Evolutionary conservation across 2,329 filamentous ascomycete species (phyloP).

Genomic region (Arthrobotrys megalospora): DNA sequence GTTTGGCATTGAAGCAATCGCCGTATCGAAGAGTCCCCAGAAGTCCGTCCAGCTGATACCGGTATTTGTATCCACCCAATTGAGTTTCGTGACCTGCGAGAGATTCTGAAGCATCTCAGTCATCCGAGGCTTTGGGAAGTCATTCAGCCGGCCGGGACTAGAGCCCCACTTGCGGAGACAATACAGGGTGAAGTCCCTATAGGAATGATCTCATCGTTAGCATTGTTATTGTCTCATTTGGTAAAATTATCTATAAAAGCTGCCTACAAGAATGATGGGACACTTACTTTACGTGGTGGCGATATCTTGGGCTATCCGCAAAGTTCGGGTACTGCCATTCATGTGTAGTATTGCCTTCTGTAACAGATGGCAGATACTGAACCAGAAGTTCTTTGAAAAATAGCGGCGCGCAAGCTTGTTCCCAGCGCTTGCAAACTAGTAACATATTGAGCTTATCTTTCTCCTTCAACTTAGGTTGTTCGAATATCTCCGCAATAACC

Average conservation of each 20-base stretch:
- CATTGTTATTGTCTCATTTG: no score
- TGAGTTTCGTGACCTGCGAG: constrained; percentile 2
- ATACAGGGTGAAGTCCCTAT: not conserved
- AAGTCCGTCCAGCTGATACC: not conserved
- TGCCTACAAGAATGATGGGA: not conserved
- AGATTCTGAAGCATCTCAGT: not conserved
- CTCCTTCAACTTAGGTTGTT: constrained; percentile 6
- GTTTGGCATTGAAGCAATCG: constrained; percentile 13
- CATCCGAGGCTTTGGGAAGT: not conserved
- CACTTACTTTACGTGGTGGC: constrained; percentile 6
- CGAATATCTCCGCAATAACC: constrained; percentile 5
- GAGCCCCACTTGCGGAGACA: not conserved
- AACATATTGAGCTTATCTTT: constrained; percentile 18
- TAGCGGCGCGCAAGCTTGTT: constrained; percentile 12
- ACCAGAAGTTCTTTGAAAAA: constrained; percentile 4
- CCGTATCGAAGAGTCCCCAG: not conserved
- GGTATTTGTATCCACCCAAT: not conserved
- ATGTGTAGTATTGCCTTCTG: not conserved
- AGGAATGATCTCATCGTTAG: no score
- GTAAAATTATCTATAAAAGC: no score
- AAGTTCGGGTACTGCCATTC: constrained; percentile 10
- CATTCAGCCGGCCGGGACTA: not conserved
- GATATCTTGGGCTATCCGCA: not conserved
- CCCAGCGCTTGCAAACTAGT: constrained; percentile 6
- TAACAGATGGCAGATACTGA: not conserved